phyloP scores from a whole-genome alignment of 305 asterid genomes.

The Plantago coronopus region DNA sequence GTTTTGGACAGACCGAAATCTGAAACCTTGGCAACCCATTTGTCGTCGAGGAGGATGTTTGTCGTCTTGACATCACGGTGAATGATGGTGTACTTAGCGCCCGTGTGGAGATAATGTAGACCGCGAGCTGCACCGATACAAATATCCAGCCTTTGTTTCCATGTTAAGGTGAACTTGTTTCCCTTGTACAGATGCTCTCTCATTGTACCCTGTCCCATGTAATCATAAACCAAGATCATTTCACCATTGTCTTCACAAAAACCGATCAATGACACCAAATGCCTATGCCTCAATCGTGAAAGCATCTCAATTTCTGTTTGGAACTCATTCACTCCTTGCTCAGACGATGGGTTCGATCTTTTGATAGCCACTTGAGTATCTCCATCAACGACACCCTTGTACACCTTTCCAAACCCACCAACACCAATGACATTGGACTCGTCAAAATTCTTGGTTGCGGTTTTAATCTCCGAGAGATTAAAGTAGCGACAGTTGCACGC shows the following conservation, averaged over 20 bases:
- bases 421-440: constrained; percentile 84
- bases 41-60: constrained; percentile 71
- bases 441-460: constrained; percentile 68
- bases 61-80: constrained; percentile 88
- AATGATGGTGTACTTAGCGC: constrained; percentile 76
- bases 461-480: constrained; percentile 54
- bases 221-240: constrained; percentile 81
- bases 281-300: constrained; percentile 72
- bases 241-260: constrained; percentile 82
- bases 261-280: constrained; percentile 81
- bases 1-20: constrained; percentile 86
- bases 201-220: constrained; percentile 77
- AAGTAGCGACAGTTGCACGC: constrained; percentile 77
- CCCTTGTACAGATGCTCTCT: constrained; percentile 83
- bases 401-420: constrained; percentile 91
- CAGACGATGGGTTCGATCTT: constrained; percentile 87
- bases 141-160: constrained; percentile 80
- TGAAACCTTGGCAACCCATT: constrained; percentile 90
- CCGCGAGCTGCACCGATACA: constrained; percentile 85
- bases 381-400: constrained; percentile 68
- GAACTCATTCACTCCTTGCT: constrained; percentile 83
- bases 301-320: constrained; percentile 90
- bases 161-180: constrained; percentile 47
- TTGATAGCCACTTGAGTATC: constrained; percentile 63
- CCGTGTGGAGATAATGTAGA: constrained; percentile 84